Base-by-base conservation (phyloP, 2,329 filamentous ascomycete species). In the Grosmannia huntii region DNA sequence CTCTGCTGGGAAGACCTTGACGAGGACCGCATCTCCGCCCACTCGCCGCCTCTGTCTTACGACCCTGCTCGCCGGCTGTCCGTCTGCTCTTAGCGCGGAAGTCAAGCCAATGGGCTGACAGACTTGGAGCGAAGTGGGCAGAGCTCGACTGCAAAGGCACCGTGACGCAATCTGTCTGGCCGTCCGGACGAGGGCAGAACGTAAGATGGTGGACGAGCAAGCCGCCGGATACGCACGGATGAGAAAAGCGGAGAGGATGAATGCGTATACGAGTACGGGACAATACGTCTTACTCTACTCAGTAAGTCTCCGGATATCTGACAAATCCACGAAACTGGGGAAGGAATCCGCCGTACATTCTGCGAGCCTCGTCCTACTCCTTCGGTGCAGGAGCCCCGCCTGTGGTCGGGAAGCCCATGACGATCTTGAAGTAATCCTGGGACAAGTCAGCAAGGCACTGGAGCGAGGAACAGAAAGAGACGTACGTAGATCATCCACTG, bases 401-500 rank as follows among this genome's bases (percentile, higher is more conserved):
- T 1, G 89, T 95, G 4, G 89, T 94, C 2, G 89, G 89, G 57
- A 95, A 73, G 49, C 89, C 88, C 84, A 94, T 90, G 69, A 89
- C 89, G 67, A 94, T 89, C 81, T 94, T 92, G 80, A 91, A 91
- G 64, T 87, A 90, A 67, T 92, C 87, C 80, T 84, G 61, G 25
- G 21, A 14, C 7, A 46, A 1, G 54, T 23, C 2, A 33, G 23
- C 14, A 10, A 16, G 16, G 55, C 16, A 55, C 2, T 38, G 7
- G 33, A 19, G 41, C 5, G 7, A 12, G 27, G 21, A 14, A n/a
- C n/a, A n/a, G n/a, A n/a, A n/a, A n/a, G n/a, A 52, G 11, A n/a
- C 78, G 76, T 66, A 81, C 86, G 74, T 91, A 94, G 70, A 91
- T 94, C 85, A 95, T 89, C 90, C 90, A 96, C 75, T 96, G 90